Evolutionary conservation across 2,329 filamentous ascomycete species (phyloP), one percentile per base, ranked within the genome.

Genomic region (Colletotrichum costaricense): DNA sequence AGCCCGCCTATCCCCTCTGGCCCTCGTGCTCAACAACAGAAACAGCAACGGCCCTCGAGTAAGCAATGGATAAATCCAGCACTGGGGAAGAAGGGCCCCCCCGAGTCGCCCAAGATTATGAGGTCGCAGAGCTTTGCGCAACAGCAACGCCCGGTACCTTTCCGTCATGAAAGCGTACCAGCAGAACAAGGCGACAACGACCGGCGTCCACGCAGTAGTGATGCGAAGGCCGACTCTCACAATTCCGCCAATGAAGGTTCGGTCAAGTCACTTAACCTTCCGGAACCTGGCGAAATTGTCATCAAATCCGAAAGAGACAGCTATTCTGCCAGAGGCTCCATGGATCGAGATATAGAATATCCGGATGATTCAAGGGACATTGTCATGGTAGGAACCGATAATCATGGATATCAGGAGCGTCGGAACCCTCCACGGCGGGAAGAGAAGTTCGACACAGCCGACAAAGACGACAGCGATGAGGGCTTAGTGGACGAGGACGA

Each of bases 41-140:
- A 84, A 58, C 84, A 76, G 26, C 81, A 83, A 72, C 85, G 88
- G 7, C 85, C 87, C 19, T 88, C 88, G 0, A 90, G 88, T 78
- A 90, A 89, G 76, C 89, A 90, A 79, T 91, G 89, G 89, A 88
- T 89, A 70, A 90, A 90, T 63, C 87, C 88, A 4, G 86, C 84
- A 33, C 76, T 88, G 5, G 77, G 75, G 5, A 89, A 87, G 78
- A 88, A 88, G 71, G 80, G 82, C 0, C 86, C 88, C 0, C 86
- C 88, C 2, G 87, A 88, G 22, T 89, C 88, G 2, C 88, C 89
- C 2, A 88, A 88, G 74, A 78, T 85, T 35, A 85, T 84, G 76
- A 83, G 88, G 69, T 86, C 87, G 1, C 87, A 87, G 73, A 88
- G 84, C 67, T 86, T 89, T 76, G 82, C 83, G 16, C 82, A 84